Evolutionary conservation across 257 asterid genomes (phyloP).

Genomic region (Coffea eugenioides): DNA sequence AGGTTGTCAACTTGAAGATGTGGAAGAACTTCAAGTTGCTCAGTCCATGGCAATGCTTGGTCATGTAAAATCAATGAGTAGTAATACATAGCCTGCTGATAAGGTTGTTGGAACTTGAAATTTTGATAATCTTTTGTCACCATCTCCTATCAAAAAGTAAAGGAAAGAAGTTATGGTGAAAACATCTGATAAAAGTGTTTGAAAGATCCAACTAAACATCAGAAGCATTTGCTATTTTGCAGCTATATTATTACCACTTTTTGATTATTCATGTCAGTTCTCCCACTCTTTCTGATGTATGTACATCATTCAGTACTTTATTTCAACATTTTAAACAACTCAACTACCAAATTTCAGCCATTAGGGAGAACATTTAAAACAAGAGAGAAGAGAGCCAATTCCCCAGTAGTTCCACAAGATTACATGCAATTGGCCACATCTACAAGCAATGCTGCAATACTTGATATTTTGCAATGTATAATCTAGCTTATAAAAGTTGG

Average conservation of each 20-base stretch:
- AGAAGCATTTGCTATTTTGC: neutral
- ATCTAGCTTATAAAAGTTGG: neutral
- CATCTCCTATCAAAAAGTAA: slow-evolving; percentile 56
- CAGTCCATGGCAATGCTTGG: slow-evolving; percentile 76
- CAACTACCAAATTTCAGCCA: neutral
- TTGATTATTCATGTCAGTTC: neutral
- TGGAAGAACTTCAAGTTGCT: slow-evolving; percentile 78
- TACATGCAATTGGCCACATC: neutral
- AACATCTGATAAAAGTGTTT: neutral
- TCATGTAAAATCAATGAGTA: slow-evolving; percentile 74
- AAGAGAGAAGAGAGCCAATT: neutral
- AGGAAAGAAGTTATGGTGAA: slow-evolving; percentile 2
- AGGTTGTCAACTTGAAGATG: slow-evolving; percentile 68
- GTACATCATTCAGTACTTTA: neutral
- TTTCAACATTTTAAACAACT: neutral
- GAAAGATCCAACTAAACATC: neutral
- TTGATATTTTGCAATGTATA: neutral
- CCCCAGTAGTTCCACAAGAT: neutral
- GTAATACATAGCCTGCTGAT: slow-evolving; percentile 84
- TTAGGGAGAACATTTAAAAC: too few relatives aligned
- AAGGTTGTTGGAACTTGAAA: slow-evolving; percentile 91
- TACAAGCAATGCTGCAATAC: neutral
- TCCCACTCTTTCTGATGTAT: neutral
- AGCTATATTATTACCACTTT: neutral
- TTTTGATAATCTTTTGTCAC: slow-evolving; percentile 79